Percentiles rank a stretch among this genome's conserved stretches.
Evolutionary conservation across 805 yeast species (phyloP).

Genomic region (Candida tammaniensis): DNA sequence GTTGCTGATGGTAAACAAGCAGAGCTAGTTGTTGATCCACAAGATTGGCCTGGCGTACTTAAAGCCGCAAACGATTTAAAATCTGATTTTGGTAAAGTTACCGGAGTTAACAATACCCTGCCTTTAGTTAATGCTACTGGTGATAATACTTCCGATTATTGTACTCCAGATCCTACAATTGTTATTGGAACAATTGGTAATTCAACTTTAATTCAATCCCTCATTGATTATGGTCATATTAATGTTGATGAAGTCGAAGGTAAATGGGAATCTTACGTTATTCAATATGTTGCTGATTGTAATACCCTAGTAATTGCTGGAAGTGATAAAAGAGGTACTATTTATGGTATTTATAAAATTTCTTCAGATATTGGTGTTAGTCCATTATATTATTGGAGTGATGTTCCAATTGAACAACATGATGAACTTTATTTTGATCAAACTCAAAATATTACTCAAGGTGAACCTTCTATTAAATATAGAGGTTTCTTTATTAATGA

Average conservation of each 20-base stretch:
- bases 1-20: slow-evolving; percentile 1
- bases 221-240: slow-evolving; percentile 6
- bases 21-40: slow-evolving; percentile 7
- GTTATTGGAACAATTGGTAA: slow-evolving; percentile 17
- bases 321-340: slow-evolving; percentile 18
- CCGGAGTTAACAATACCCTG: slow-evolving; percentile 11
- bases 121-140: slow-evolving; percentile 4
- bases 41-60: slow-evolving; percentile 17
- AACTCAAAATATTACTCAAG: slow-evolving; percentile 8
- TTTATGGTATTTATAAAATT: slow-evolving; percentile 15
- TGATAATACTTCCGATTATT: background rate
- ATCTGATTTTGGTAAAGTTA: slow-evolving; percentile 13
- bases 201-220: slow-evolving; percentile 9
- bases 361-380: slow-evolving; percentile 17
- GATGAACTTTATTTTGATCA: slow-evolving; percentile 9
- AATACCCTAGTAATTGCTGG: slow-evolving; percentile 17
- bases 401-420: slow-evolving; percentile 13
- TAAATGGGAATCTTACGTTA: slow-evolving; percentile 17
- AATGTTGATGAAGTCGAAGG: slow-evolving; percentile 13
- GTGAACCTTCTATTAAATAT: slow-evolving; percentile 17
- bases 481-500: slow-evolving; percentile 17
- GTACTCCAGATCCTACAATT: slow-evolving; percentile 8
- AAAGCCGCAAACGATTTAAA: slow-evolving; percentile 14
- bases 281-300: slow-evolving; percentile 5
- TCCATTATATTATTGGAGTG: slow-evolving; percentile 18